Conservation (phyloP, 2,329 filamentous ascomycete genomes). For the Epicoccum nigrum region DNA sequence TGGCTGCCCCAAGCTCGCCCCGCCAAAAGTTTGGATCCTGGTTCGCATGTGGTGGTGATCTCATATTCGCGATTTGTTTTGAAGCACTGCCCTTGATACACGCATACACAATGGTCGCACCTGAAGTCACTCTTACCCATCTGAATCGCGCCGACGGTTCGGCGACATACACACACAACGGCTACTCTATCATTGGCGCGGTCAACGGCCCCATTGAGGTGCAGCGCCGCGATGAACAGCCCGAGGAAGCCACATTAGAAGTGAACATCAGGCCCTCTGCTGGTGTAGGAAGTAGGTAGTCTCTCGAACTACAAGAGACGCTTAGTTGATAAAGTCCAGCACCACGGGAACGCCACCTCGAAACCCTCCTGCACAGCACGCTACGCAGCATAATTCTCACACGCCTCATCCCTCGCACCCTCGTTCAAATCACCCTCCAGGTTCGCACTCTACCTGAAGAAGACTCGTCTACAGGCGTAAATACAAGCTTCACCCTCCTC, state of each 20-base stretch:
- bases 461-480: constrained; percentile 66
- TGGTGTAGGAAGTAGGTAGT: constrained; percentile 74
- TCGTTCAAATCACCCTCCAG: constrained; percentile 84
- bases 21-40: constrained; percentile 33
- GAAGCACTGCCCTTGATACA: not conserved
- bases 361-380: constrained; percentile 74
- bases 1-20: constrained; percentile 28
- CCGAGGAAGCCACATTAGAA: constrained; percentile 89
- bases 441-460: constrained; percentile 72
- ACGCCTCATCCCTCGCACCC: constrained; percentile 74
- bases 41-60: constrained; percentile 14
- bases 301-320: too few species aligned
- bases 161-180: constrained; percentile 74
- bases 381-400: constrained; percentile 76
- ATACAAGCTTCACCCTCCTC: constrained; percentile 75
- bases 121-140: constrained; percentile 43
- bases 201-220: constrained; percentile 95
- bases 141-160: constrained; percentile 80
- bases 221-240: constrained; percentile 83
- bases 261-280: constrained; percentile 86
- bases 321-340: constrained; percentile 23
- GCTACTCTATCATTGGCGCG: constrained; percentile 81
- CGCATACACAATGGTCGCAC: constrained; percentile 32
- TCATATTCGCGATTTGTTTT: constrained; percentile 13
- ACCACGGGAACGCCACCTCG: constrained; percentile 71